Base-by-base conservation (phyloP, 148 eudicot genomes). In the Rhododendron griersonianum region DNA sequence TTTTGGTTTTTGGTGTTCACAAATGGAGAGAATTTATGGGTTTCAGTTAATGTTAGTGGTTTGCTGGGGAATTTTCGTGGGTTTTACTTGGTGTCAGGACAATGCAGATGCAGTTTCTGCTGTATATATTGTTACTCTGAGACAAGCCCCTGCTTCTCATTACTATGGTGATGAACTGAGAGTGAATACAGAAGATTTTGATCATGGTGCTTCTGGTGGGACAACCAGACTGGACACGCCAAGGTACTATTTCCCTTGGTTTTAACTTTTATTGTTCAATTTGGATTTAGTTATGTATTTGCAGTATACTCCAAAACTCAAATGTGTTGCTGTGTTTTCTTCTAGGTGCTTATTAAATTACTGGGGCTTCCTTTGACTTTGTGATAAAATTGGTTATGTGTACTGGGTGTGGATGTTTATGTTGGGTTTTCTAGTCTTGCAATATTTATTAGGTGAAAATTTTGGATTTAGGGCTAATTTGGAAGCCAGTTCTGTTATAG, bases 81-180 rank as follows among this genome's bases (percentile, higher is more conserved):
- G 89, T 67, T 51, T 80, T 61, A 79, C 41, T 74, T 86, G 83
- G 37, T 91, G 92, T 87, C 92, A 91, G 90, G 88, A 87, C 30
- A 81, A 84, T 86, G 83, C 67, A 74, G 90, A 90, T 86, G 90
- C 85, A 37, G 84, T 78, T 48, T 76, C 84, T 94, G 98, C 90
- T 85, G 92, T 97, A 80, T 97, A 95, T 84, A 95, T 97, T 90
- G 98, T 97, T 41, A 93, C 96, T 82, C 89, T 97, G 79, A 95
- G 92, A 82, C 95, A 95, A 89, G 88, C 95, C n/a, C 95, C 99
- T 69, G 37, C 90, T 91, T 87, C 92, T 89, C 94, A 94, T 87
- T 88, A 67, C 83, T 87, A 80, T 86, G 92, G 78, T 77, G 89
- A 89, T 77, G 89, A 89, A 84, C 82, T 90, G 45, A 91, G 28